Conservation (phyloP, 202 grass and related monocot genomes). For the Elaeis oleifera region DNA sequence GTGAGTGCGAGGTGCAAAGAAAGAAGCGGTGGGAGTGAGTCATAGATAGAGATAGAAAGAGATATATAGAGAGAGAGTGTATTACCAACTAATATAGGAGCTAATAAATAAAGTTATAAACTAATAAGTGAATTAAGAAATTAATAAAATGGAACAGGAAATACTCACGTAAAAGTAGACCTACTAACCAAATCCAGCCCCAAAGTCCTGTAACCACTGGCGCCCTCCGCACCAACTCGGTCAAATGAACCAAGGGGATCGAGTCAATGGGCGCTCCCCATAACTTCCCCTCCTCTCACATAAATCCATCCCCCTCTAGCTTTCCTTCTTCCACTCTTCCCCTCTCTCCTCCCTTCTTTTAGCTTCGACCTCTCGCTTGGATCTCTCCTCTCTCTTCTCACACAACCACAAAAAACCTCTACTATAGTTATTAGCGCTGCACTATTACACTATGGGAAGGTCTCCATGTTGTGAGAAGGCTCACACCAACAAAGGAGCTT, state of each 20-base stretch:
- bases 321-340: background rate
- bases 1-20: slow-evolving; percentile 24
- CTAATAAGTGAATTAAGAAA: background rate
- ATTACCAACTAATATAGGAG: background rate
- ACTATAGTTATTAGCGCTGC: background rate
- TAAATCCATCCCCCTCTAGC: slow-evolving; percentile 30
- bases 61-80: slow-evolving; percentile 1
- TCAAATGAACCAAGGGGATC: slow-evolving; percentile 49
- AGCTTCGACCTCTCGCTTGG: no score
- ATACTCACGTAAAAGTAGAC: slow-evolving; percentile 29
- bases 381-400: no score
- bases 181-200: slow-evolving; percentile 46
- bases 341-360: slow-evolving; percentile 18
- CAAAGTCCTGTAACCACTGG: slow-evolving; percentile 35
- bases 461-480: slow-evolving; percentile 90
- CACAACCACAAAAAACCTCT: no score
- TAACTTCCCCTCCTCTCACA: slow-evolving; percentile 11
- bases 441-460: slow-evolving; percentile 51
- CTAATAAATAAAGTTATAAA: background rate
- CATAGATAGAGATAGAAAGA: background rate
- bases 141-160: slow-evolving; percentile 22
- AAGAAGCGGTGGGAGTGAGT: background rate
- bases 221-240: slow-evolving; percentile 43
- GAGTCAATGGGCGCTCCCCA: slow-evolving; percentile 25
- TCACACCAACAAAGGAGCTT: slow-evolving; percentile 90